Conservation (phyloP, 129 eudicot species). For the Ambrosia trifida region DNA sequence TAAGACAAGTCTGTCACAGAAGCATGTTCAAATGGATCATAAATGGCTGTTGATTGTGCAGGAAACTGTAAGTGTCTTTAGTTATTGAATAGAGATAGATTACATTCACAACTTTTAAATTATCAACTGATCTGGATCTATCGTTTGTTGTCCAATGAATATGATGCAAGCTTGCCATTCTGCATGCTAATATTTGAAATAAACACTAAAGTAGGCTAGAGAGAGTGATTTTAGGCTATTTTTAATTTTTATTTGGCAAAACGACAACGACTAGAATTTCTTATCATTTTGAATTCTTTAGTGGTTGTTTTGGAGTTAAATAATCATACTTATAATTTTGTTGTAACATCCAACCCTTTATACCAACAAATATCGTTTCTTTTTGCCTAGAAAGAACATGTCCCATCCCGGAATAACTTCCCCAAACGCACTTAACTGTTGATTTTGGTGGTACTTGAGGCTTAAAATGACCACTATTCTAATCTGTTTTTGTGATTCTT, state of each 20-base stretch:
- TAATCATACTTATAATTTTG: background rate
- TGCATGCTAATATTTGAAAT: conserved; percentile 2
- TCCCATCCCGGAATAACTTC: too few species aligned
- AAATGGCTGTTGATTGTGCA: conserved; percentile 41
- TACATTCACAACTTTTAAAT: background rate
- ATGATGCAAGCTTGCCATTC: background rate
- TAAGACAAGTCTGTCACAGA: conserved; percentile 42
- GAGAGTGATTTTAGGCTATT: background rate
- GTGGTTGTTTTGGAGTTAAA: background rate
- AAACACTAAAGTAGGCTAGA: background rate
- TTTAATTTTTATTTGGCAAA: background rate
- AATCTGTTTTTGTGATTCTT: background rate
- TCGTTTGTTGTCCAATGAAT: background rate
- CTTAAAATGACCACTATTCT: background rate
- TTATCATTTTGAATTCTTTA: conserved; percentile 2
- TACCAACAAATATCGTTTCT: background rate
- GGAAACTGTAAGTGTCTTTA: conserved; percentile 40
- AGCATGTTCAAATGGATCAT: conserved; percentile 46
- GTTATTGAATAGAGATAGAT: background rate
- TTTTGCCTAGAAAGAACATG: too few species aligned
- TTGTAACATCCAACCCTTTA: background rate
- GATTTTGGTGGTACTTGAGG: too few species aligned
- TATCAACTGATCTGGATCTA: background rate
- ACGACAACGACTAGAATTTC: conserved; percentile 4
- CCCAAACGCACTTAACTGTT: too few species aligned